phyloP scores from a whole-genome alignment of 2,329 filamentous ascomycete species.

The Fusarium algeriense region DNA sequence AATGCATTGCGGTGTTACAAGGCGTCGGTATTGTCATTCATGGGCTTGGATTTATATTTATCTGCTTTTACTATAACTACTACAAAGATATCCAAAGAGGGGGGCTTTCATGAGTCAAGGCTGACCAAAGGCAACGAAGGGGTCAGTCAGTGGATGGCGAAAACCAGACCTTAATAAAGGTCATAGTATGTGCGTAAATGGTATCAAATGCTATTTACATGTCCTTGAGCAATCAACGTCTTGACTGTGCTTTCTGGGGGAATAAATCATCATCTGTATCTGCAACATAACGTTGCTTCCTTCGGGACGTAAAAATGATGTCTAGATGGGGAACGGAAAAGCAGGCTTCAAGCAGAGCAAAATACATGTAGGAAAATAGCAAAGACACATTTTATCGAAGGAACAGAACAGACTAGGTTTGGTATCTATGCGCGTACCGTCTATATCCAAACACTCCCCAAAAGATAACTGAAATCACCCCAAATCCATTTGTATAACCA shows the following conservation, averaged over 20 bases:
- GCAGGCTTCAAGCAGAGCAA: background rate
- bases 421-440: conserved; percentile 49
- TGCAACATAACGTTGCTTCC: background rate
- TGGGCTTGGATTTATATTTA: conserved; percentile 13
- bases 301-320: background rate
- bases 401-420: conserved; percentile 39
- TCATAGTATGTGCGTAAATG: conserved; percentile 2
- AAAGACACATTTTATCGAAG: conserved; percentile 5
- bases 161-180: conserved; percentile 6
- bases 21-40: conserved; percentile 34
- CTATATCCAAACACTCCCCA: conserved; percentile 42
- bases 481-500: conserved; percentile 15
- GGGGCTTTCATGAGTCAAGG: background rate
- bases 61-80: background rate
- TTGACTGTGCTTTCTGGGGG: background rate
- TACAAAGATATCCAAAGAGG: conserved; percentile 22
- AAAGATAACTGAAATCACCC: conserved; percentile 21
- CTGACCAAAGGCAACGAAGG: background rate
- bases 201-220: conserved; percentile 10
- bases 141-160: background rate
- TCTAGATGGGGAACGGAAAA: background rate
- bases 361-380: background rate
- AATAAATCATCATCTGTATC: background rate
- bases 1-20: background rate
- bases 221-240: background rate